These are phyloP conservation scores for Podochytrium sp. DNA, from an alignment of 192 early-diverging fungal species.

Conservation along the genomic window DNA sequence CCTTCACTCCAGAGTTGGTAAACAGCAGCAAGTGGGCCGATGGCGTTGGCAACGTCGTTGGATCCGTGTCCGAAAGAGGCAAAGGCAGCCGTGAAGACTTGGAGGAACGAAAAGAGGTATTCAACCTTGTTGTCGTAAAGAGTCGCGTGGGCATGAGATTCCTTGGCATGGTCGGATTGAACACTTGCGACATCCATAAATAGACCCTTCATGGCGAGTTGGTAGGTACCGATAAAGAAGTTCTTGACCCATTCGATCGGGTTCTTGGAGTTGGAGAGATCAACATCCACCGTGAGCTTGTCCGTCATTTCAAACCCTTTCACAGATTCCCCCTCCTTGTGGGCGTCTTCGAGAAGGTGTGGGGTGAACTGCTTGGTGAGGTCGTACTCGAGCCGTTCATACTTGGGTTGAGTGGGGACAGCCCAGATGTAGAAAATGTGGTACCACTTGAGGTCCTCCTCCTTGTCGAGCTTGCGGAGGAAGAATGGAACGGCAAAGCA, in stretches of 20 bases:
- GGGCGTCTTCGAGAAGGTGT: constrained; percentile 12
- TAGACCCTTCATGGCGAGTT: constrained; percentile 12
- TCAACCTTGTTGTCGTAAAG: constrained; percentile 76
- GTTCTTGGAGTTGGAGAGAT: constrained; percentile 32
- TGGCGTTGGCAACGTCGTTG: constrained; percentile 87
- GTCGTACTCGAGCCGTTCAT: constrained; percentile 25
- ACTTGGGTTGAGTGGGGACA: constrained; percentile 52
- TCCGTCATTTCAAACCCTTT: constrained; percentile 5
- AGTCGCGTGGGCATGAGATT: constrained; percentile 66
- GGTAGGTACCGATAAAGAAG: background rate
- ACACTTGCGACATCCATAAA: constrained; percentile 44
- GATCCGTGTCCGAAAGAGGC: constrained; percentile 85
- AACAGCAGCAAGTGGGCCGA: constrained; percentile 78
- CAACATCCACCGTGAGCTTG: constrained; percentile 35
- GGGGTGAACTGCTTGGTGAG: constrained; percentile 16
- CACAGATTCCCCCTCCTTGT: constrained; percentile 16
- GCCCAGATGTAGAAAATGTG: constrained; percentile 67
- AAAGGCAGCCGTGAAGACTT: constrained; percentile 78
- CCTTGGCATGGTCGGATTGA: constrained; percentile 31
- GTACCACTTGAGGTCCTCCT: constrained; percentile 76
- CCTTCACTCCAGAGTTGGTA: constrained; percentile 68
- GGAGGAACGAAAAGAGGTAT: constrained; percentile 81
- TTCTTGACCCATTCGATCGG: constrained; percentile 1
- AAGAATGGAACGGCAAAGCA: constrained; percentile 74
- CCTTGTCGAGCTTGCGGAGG: constrained; percentile 61